A percentile compares a stretch with the other conserved stretches of the same genome.
Evolutionary conservation across 1,139 yeast species (phyloP).

Genomic region (Sugiyamaella neomexicana): DNA sequence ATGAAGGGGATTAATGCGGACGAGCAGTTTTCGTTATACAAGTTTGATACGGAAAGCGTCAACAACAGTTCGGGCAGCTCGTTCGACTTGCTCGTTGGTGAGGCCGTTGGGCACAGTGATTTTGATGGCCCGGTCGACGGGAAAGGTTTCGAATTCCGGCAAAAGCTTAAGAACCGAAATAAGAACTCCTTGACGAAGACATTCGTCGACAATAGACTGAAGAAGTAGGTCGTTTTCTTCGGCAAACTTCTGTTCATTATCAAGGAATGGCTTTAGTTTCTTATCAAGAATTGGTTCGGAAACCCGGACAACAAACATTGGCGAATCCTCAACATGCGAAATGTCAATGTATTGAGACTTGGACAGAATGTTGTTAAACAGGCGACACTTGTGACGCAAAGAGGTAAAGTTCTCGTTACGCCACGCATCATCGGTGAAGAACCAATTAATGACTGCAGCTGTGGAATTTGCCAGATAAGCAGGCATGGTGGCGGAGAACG

Average conservation of each 20-base stretch:
- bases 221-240: constrained; percentile 57
- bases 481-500: constrained; percentile 92
- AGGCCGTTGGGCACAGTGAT: constrained; percentile 60
- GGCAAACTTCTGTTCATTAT: constrained; percentile 21
- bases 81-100: constrained; percentile 52
- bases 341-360: constrained; percentile 45
- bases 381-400: constrained; percentile 43
- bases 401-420: constrained; percentile 38
- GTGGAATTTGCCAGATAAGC: constrained; percentile 84
- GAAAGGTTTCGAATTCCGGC: constrained; percentile 72
- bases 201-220: constrained; percentile 61
- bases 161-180: constrained; percentile 70
- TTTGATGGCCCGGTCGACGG: constrained; percentile 67
- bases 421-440: constrained; percentile 25
- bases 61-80: constrained; percentile 34
- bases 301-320: constrained; percentile 49
- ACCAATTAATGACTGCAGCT: constrained; percentile 54
- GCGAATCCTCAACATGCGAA: constrained; percentile 60
- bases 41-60: constrained; percentile 20
- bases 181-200: constrained; percentile 55
- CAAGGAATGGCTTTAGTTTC: constrained; percentile 20
- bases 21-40: too few relatives aligned
- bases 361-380: constrained; percentile 43
- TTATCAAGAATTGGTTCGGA: constrained; percentile 24
- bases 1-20: neutral